Evolutionary conservation across 305 asterid genomes (phyloP).

Genomic region (Plantago lanceolata): DNA sequence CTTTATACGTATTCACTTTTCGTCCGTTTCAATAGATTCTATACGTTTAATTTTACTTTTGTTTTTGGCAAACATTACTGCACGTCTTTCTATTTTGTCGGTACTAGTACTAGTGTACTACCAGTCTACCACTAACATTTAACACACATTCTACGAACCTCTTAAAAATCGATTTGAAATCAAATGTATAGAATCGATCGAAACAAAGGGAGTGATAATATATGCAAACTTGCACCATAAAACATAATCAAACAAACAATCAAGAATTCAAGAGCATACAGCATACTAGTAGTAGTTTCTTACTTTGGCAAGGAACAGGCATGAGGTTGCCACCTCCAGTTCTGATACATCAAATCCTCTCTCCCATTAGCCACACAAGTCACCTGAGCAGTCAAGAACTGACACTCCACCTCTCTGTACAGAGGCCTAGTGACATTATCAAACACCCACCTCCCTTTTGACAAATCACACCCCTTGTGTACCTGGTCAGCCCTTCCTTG

Average conservation of each 20-base stretch:
- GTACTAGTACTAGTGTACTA: no score
- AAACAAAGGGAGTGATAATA: no score
- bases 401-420: conserved; percentile 60
- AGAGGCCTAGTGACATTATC: conserved; percentile 53
- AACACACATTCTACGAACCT: no score
- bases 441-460: conserved; percentile 62
- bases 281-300: conserved; percentile 13
- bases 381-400: conserved; percentile 54
- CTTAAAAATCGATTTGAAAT: no score
- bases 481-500: conserved; percentile 13
- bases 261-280: neutral
- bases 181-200: no score
- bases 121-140: no score
- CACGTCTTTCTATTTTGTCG: no score
- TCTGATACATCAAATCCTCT: conserved; percentile 46
- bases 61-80: no score
- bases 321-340: conserved; percentile 85
- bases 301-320: conserved; percentile 74
- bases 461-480: conserved; percentile 47
- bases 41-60: no score
- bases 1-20: no score
- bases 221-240: no score
- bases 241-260: neutral
- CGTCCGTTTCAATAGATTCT: no score
- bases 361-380: conserved; percentile 70